Conservation (phyloP, 2,329 filamentous ascomycete species). For the Alternaria metachromatica region DNA sequence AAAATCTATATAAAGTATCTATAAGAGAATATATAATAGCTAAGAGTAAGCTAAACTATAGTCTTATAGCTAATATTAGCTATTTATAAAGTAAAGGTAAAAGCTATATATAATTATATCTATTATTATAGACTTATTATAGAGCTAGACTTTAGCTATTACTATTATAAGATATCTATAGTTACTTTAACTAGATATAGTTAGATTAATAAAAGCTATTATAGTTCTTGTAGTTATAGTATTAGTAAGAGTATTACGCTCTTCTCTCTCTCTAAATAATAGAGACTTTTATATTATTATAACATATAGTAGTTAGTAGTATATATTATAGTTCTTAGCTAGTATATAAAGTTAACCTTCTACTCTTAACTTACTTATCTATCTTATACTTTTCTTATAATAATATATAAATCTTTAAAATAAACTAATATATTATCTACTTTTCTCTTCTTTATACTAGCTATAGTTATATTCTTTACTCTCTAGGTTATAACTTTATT, state of each 20-base stretch:
- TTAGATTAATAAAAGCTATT: neutral
- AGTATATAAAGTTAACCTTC: neutral
- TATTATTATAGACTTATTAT: neutral
- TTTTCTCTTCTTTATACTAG: neutral
- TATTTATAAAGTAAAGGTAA: neutral
- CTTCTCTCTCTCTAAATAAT: neutral
- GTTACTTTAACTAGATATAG: neutral
- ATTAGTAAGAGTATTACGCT: neutral
- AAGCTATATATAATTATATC: neutral
- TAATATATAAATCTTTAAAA: neutral
- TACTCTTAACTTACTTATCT: neutral
- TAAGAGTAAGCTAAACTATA: too few species aligned
- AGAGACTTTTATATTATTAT: neutral
- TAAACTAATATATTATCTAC: neutral
- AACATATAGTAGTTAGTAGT: neutral
- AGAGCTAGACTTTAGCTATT: neutral
- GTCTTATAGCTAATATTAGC: too few species aligned
- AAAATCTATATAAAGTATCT: too few species aligned
- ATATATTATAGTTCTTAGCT: neutral
- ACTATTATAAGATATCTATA: fast-evolving
- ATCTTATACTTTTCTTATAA: neutral
- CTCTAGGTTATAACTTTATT: neutral
- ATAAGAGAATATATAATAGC: too few species aligned
- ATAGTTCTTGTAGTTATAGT: neutral
- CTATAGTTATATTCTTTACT: neutral